Conservation (phyloP, 2,329 filamentous ascomycete species). For the Paecilomyces dactylethromorphus region DNA sequence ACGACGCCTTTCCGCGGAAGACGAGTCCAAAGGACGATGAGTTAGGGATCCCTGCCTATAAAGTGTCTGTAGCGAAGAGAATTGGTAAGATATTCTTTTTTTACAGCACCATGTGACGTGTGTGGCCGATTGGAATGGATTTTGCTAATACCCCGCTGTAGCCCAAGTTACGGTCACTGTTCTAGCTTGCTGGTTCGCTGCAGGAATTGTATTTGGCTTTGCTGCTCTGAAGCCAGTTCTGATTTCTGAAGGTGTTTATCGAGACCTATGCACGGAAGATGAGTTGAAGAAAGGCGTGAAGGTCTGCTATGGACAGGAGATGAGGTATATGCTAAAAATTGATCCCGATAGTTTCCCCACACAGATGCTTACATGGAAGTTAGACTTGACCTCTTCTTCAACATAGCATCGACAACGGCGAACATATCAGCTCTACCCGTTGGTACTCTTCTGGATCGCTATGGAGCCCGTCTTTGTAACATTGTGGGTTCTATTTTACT, state of each 20-base stretch:
- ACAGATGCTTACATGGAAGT: conserved; percentile 3
- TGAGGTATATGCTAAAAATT: conserved; percentile 29
- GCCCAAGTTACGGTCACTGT: conserved; percentile 60
- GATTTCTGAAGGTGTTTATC: conserved; percentile 67
- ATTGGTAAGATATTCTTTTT: conserved; percentile 14
- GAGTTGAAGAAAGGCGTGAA: conserved; percentile 42
- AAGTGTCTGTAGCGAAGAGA: conserved; percentile 36
- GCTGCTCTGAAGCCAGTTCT: conserved; percentile 77
- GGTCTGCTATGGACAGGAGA: conserved; percentile 52
- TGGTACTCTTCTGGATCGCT: conserved; percentile 75
- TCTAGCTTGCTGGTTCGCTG: conserved; percentile 67
- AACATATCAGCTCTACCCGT: conserved; percentile 81
- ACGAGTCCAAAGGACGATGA: conserved; percentile 32
- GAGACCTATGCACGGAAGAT: conserved; percentile 52
- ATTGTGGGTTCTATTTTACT: conserved; percentile 63
- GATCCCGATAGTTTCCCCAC: neutral
- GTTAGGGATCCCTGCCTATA: conserved; percentile 43
- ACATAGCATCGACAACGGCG: conserved; percentile 76
- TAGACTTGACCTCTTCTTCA: conserved; percentile 83
- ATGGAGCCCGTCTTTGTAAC: conserved; percentile 71
- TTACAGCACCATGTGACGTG: neutral
- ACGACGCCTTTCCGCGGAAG: conserved; percentile 41
- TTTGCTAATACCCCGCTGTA: conserved; percentile 5
- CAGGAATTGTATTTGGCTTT: conserved; percentile 77
- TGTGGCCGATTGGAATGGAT: neutral